Conservation (phyloP, 164 flowering plant genomes). For the Buxus sempervirens region DNA sequence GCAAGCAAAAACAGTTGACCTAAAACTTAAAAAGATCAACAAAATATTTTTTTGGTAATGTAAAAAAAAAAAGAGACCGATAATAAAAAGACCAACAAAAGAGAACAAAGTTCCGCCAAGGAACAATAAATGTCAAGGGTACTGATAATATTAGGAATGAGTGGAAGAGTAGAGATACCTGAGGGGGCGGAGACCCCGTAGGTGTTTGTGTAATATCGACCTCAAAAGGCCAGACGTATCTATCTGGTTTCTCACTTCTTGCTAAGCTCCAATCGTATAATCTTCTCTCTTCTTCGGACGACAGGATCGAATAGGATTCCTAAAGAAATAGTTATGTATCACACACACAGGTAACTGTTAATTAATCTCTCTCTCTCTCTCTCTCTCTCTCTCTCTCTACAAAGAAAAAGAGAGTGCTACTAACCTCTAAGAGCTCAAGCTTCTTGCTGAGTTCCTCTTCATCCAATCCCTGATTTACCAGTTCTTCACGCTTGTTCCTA, state of each 20-base stretch:
- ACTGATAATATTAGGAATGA: neutral
- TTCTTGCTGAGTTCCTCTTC: constrained; percentile 53
- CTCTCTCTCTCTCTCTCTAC: too few species aligned
- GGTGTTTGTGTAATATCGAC: constrained; percentile 53
- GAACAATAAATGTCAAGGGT: too few species aligned
- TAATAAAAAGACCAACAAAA: too few species aligned
- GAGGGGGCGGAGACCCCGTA: constrained; percentile 40
- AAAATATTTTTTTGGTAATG: too few species aligned
- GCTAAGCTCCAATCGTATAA: constrained; percentile 91
- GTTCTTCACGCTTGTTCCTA: constrained; percentile 45
- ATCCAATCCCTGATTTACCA: constrained; percentile 45
- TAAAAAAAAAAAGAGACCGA: too few species aligned
- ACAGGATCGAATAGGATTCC: constrained; percentile 71
- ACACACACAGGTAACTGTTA: neutral
- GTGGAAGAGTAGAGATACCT: constrained; percentile 23
- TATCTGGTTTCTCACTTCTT: constrained; percentile 52
- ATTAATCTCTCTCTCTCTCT: neutral
- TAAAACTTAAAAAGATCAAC: too few species aligned
- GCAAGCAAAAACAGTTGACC: too few species aligned
- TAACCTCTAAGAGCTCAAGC: constrained; percentile 58
- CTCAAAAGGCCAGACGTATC: constrained; percentile 76
- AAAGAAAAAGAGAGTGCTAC: neutral
- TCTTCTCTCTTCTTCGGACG: constrained; percentile 70
- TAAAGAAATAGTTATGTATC: constrained; percentile 10
- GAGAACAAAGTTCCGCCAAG: too few species aligned